phyloP scores from a whole-genome alignment of 805 yeast species.

The Spathaspora sp. region DNA sequence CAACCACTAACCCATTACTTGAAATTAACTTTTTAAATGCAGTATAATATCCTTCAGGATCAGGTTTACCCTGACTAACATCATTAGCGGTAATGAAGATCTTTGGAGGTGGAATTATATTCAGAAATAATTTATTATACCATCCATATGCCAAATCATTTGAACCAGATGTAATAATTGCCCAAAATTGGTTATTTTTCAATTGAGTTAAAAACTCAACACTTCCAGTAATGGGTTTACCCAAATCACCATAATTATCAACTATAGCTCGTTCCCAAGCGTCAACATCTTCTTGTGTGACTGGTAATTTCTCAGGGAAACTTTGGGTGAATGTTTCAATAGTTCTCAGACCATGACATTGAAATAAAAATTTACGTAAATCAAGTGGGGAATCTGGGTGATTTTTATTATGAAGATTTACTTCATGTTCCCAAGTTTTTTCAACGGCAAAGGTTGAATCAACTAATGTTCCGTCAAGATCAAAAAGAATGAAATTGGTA shows the following conservation, averaged over 20 bases:
- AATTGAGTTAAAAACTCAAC: conserved; percentile 7
- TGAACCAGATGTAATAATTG: conserved; percentile 19
- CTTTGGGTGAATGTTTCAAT: conserved; percentile 10
- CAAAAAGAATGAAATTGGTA: conserved; percentile 12
- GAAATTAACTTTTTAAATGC: conserved; percentile 6
- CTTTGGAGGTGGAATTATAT: conserved; percentile 6
- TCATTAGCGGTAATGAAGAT: conserved; percentile 19
- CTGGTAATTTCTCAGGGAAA: conserved; percentile 12
- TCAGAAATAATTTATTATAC: conserved; percentile 10
- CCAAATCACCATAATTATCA: conserved; percentile 14
- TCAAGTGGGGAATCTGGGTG: conserved; percentile 11
- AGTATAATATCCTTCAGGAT: conserved; percentile 16
- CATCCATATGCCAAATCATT: conserved; percentile 15
- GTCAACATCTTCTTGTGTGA: conserved; percentile 4
- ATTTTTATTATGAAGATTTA: conserved; percentile 11
- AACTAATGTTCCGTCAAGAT: conserved; percentile 18
- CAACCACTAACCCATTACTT: background rate
- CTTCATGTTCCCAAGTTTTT: conserved; percentile 12
- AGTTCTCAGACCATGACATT: conserved; percentile 16
- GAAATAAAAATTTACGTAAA: conserved; percentile 8
- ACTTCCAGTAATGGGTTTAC: conserved; percentile 13
- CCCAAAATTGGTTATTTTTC: conserved; percentile 11
- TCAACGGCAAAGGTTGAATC: conserved; percentile 16
- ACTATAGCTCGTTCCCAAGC: conserved; percentile 12
- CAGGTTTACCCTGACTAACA: conserved; percentile 16